A percentile compares a stretch with the other conserved stretches of the same genome.
phyloP scores from a whole-genome alignment of 208 protist species.

The Trypanosoma theileri region DNA sequence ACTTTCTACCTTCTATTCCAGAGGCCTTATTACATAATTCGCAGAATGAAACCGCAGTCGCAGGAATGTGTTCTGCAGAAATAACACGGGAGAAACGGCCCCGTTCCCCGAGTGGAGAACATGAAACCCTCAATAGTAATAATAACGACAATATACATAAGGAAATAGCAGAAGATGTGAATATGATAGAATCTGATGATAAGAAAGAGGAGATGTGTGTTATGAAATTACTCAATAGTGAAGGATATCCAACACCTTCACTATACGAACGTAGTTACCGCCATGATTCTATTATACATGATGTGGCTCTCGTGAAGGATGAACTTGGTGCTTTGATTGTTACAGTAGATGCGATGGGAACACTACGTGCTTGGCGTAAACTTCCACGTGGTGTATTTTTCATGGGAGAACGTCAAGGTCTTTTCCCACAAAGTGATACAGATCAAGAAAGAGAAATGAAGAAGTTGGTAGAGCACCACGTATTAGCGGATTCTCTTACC shows the following conservation, averaged over 20 bases:
- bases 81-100: slow-evolving; percentile 6
- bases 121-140: neutral
- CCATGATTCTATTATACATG: slow-evolving; percentile 40
- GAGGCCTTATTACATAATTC: slow-evolving; percentile 1
- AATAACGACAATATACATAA: neutral
- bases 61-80: neutral
- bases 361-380: slow-evolving; percentile 69
- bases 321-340: slow-evolving; percentile 49
- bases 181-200: too few relatives aligned
- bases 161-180: neutral
- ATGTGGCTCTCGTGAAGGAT: slow-evolving; percentile 50
- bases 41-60: neutral
- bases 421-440: slow-evolving; percentile 30
- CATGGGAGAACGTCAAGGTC: slow-evolving; percentile 44
- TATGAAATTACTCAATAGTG: slow-evolving; percentile 16
- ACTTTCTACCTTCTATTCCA: slow-evolving; percentile 61
- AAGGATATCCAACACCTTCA: slow-evolving; percentile 37
- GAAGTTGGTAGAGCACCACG: slow-evolving; percentile 4
- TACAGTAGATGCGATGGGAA: slow-evolving; percentile 49
- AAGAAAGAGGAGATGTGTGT: neutral
- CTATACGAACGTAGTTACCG: slow-evolving; percentile 72
- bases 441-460: neutral
- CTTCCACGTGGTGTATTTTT: slow-evolving; percentile 71
- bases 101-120: slow-evolving; percentile 7
- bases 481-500: slow-evolving; percentile 12